Evolutionary conservation across 179 eudicot genomes (phyloP).

Genomic region (Spinacia oleracea): DNA sequence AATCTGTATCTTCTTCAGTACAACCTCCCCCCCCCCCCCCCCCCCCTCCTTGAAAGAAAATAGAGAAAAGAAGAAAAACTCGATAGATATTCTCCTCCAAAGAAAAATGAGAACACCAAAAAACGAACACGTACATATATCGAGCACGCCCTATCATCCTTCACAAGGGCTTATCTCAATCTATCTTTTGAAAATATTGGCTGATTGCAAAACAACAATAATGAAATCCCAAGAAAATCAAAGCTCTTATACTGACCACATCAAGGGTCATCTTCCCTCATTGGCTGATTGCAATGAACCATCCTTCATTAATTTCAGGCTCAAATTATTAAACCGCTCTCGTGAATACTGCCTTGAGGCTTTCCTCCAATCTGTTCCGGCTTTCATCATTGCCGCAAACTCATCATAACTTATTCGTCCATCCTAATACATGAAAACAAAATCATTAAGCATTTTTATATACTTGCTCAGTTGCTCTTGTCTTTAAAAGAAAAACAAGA

Average conservation of each 20-base stretch:
- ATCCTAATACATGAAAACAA: constrained; percentile 39
- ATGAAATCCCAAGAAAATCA: not conserved
- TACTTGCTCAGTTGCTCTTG: no score
- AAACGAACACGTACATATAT: no score
- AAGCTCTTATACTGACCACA: not conserved
- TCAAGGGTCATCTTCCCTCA: constrained; percentile 29
- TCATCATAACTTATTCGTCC: constrained; percentile 72
- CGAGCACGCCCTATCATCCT: not conserved
- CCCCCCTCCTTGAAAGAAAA: not conserved
- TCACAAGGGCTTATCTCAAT: not conserved
- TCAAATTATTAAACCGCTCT: constrained; percentile 57
- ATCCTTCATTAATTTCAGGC: constrained; percentile 57
- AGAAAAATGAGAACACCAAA: not conserved
- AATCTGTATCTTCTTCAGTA: not conserved
- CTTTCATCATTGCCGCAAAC: constrained; percentile 86
- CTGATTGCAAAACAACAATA: constrained; percentile 16
- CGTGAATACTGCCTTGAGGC: constrained; percentile 75
- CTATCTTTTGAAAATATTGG: no score
- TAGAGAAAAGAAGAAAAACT: not conserved
- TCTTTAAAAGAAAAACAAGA: not conserved
- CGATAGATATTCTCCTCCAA: not conserved
- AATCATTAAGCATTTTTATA: not conserved
- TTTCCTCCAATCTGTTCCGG: constrained; percentile 93
- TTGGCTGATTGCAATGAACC: constrained; percentile 43
- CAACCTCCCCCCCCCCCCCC: not conserved